Evolutionary conservation across 345 rosid species (phyloP), one percentile per base, ranked within the genome.

Genomic region (Pelargonium nanum): DNA sequence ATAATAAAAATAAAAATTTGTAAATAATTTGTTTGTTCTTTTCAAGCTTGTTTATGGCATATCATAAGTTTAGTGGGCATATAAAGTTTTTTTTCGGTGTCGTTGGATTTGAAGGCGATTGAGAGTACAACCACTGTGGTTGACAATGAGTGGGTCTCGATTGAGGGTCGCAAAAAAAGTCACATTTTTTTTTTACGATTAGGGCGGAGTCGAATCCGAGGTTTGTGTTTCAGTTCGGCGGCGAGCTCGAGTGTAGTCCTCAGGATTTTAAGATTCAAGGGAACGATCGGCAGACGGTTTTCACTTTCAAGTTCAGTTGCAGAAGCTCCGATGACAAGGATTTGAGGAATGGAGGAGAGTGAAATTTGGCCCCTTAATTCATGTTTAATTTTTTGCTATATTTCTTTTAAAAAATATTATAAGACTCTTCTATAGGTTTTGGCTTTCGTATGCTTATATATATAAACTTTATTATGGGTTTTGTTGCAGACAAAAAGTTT

Each of bases 211-310:
- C 95, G 7, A 93, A 92, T 56, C 96, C 98, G 8, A 82, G 98
- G 73, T 92, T 85, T 55, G 87, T 89, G 23, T 89, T 92, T 53
- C 87, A 78, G 70, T 92, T 87, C 61, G 96, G 78, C 34, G 91
- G 94, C 1, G 91, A 87, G 65, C 95, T 96, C 0, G 98, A 85
- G 81, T 85, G 96, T 22, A 92, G 96, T 55, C 98, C 98, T 16
- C 98, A 85, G 82, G 86, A 89, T 57, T 89, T 86, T 25, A 96
- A 85, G 69, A 91, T 92, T 48, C 96, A 89, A 56, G 96, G 96
- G 59, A 83, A 71, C 64, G 83, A 78, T 6, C 87, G 74, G 58
- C 96, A 92, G 60, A 91, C 98, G 0, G 98, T 92, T 13, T 92
- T 92, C 74, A 89, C 96, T 60, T 89, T 95, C 89, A 92, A 92